These are phyloP conservation scores for Plantago ovata DNA, from an alignment of 257 asterid species.

Conservation along the genomic window DNA sequence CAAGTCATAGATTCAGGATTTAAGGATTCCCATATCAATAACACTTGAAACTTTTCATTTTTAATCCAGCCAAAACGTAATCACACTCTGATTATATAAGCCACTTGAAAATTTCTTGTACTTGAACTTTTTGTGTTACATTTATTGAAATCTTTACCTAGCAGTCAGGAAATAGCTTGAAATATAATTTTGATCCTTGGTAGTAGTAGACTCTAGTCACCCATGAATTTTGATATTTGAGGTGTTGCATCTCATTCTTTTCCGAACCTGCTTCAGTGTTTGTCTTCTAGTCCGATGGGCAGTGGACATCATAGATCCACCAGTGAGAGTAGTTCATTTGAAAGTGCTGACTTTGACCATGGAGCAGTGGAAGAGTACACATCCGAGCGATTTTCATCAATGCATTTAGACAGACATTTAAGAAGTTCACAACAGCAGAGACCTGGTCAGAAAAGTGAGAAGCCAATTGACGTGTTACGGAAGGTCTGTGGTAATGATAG, in stretches of 20 bases:
- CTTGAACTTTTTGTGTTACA: not conserved
- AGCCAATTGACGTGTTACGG: conserved; percentile 79
- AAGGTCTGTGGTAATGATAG: conserved; percentile 88
- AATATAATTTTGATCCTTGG: not conserved
- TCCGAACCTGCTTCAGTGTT: conserved; percentile 46
- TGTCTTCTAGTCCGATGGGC: conserved; percentile 81
- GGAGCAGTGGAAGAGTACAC: conserved; percentile 79
- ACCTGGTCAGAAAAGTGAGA: conserved; percentile 57
- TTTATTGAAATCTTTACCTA: too few relatives aligned
- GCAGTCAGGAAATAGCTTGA: not conserved
- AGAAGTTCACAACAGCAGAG: conserved; percentile 72
- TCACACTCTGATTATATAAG: not conserved
- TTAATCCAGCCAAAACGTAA: too few relatives aligned
- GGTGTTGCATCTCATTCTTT: conserved; percentile 6
- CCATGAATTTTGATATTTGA: not conserved
- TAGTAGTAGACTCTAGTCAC: conserved; percentile 6
- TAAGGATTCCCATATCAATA: too few relatives aligned
- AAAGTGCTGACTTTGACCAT: conserved; percentile 86
- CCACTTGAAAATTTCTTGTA: not conserved
- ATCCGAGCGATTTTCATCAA: conserved; percentile 61
- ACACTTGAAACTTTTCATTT: too few relatives aligned
- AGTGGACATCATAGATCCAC: conserved; percentile 91
- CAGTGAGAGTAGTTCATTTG: conserved; percentile 97
- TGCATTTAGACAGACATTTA: conserved; percentile 59
- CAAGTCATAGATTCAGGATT: too few relatives aligned